These are phyloP conservation scores for Glarea lozoyensis DNA, from an alignment of 495 filamentous ascomycete genomes.

Conservation along the genomic window DNA sequence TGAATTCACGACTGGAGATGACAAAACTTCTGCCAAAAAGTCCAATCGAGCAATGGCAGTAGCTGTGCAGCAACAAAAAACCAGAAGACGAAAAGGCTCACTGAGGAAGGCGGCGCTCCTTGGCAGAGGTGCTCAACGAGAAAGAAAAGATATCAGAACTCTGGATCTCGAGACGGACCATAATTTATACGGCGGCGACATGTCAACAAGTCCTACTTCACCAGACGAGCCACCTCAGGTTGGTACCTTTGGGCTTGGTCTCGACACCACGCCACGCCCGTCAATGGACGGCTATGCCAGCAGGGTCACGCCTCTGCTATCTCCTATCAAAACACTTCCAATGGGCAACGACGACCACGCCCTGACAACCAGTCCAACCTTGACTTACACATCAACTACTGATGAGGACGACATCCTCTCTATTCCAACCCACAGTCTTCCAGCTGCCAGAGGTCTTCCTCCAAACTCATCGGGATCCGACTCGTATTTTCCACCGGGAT, in stretches of 20 bases:
- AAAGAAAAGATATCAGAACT: constrained; percentile 39
- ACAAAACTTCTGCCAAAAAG: constrained; percentile 29
- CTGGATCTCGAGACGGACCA: constrained; percentile 32
- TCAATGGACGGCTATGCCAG: constrained; percentile 33
- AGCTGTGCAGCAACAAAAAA: constrained; percentile 55
- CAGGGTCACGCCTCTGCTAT: constrained; percentile 21
- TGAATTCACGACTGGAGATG: constrained; percentile 14
- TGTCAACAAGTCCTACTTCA: constrained; percentile 13
- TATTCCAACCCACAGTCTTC: constrained; percentile 35
- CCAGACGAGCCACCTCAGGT: constrained; percentile 16
- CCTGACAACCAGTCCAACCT: constrained; percentile 41
- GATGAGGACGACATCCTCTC: constrained; percentile 70
- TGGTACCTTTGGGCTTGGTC: constrained; percentile 32
- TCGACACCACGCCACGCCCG: constrained; percentile 36
- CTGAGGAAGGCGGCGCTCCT: constrained; percentile 72
- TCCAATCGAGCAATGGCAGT: constrained; percentile 44
- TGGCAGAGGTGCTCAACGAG: constrained; percentile 55
- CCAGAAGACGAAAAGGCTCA: constrained; percentile 67
- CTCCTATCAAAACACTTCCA: constrained; percentile 22
- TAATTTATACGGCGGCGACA: constrained; percentile 16
- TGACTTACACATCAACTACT: constrained; percentile 61
- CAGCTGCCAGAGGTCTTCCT: constrained; percentile 26
- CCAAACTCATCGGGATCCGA: constrained; percentile 52
- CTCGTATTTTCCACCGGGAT: constrained; percentile 47
- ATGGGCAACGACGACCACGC: constrained; percentile 15